Conservation (phyloP, 768 basidiomycete species). For the Obba rivulosa region DNA sequence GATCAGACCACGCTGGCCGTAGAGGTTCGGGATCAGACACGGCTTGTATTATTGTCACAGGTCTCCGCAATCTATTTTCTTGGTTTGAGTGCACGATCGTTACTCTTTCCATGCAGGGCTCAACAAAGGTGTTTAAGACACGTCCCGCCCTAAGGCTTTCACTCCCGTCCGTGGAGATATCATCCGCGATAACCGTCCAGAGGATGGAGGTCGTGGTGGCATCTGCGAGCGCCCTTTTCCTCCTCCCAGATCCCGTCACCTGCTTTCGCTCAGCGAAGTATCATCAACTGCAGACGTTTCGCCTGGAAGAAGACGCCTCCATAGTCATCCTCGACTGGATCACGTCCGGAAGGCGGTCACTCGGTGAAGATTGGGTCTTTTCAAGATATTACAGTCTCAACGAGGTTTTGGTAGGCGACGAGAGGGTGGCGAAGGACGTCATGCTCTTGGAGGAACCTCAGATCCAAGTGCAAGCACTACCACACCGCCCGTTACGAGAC, state of each 20-base stretch:
- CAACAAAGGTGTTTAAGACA: constrained; percentile 91
- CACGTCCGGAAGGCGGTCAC: constrained; percentile 78
- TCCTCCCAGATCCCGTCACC: constrained; percentile 90
- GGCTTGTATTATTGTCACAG: constrained; percentile 79
- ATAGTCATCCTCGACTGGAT: constrained; percentile 85
- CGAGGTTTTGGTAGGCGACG: constrained; percentile 66
- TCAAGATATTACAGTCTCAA: constrained; percentile 81
- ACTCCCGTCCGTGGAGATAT: constrained; percentile 7
- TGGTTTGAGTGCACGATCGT: not conserved
- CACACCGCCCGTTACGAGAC: constrained; percentile 46
- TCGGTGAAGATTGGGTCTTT: constrained; percentile 89
- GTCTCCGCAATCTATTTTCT: constrained; percentile 30
- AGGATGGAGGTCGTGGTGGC: constrained; percentile 53
- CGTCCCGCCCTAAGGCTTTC: constrained; percentile 59
- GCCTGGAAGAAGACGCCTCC: constrained; percentile 53
- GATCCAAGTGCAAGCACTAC: constrained; percentile 18
- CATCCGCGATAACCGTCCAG: constrained; percentile 47
- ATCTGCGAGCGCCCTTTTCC: constrained; percentile 53
- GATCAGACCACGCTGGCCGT: constrained; percentile 67
- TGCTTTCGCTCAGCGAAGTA: constrained; percentile 86
- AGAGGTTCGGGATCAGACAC: constrained; percentile 49
- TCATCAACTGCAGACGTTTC: constrained; percentile 77
- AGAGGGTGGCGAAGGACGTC: constrained; percentile 69
- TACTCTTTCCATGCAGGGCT: constrained; percentile 50
- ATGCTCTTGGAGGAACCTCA: constrained; percentile 60